These are phyloP conservation scores for Ceriops zippeliana DNA, from an alignment of 345 rosid genomes.

Conservation along the genomic window DNA sequence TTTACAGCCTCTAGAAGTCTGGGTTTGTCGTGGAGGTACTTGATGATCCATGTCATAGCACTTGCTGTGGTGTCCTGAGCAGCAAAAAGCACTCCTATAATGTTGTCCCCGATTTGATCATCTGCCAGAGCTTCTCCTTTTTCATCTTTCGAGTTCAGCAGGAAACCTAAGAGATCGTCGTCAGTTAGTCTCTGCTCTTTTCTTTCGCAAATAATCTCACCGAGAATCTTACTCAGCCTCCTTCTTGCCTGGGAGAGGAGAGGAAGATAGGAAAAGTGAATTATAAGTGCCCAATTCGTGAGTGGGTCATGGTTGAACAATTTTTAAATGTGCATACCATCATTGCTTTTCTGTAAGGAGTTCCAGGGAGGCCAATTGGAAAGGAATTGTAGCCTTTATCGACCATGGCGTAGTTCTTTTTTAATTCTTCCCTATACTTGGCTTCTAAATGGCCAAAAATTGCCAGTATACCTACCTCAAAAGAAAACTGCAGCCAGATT, in stretches of 20 bases:
- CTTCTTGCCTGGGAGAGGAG: constrained; percentile 46
- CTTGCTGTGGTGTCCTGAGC: constrained; percentile 81
- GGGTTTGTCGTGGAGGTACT: constrained; percentile 67
- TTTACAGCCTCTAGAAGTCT: constrained; percentile 66
- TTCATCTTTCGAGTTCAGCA: constrained; percentile 48
- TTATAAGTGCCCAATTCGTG: not conserved
- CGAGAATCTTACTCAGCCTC: constrained; percentile 43
- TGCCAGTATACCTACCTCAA: constrained; percentile 70
- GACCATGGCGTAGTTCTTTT: constrained; percentile 59
- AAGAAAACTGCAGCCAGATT: constrained; percentile 57
- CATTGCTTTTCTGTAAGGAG: constrained; percentile 63
- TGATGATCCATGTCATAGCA: constrained; percentile 75
- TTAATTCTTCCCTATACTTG: constrained; percentile 58
- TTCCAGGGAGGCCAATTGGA: constrained; percentile 75
- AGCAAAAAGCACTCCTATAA: constrained; percentile 69
- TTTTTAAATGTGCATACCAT: constrained; percentile 17
- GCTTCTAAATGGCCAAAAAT: constrained; percentile 65
- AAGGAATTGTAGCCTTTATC: constrained; percentile 86
- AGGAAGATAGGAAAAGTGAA: not conserved
- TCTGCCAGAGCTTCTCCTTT: constrained; percentile 31
- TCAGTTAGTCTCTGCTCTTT: constrained; percentile 42
- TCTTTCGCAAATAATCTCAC: constrained; percentile 46
- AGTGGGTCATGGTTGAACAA: not conserved
- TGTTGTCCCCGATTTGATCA: constrained; percentile 61
- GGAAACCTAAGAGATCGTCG: constrained; percentile 44